Evolutionary conservation across 371 early-diverging fungal species (phyloP), one percentile per base, ranked within the genome.

Genomic region (Sporodiniella umbellata): DNA sequence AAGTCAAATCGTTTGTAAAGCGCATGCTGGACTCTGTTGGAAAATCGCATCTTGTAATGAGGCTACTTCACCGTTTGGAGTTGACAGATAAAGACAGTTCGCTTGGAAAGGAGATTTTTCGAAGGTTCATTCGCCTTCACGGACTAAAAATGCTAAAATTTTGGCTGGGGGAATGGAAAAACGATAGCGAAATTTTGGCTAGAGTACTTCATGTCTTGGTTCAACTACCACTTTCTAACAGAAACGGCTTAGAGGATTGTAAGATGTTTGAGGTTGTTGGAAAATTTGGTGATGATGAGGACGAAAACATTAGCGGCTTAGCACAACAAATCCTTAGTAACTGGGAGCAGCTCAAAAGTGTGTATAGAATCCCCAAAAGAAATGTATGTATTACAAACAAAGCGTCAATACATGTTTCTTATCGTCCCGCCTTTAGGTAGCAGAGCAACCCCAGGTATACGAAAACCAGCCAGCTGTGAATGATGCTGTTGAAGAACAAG

Each of bases 241-340:
- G 83, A 40, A 87, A 85, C 61, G 80, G 86, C 2, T 67, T 87
- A 10, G 88, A 85, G 39, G 88, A 87, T 47, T 70, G 75, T 17
- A 67, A 72, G 35, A 63, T 82, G 54, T 68, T 77, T 42, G 78
- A 77, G 24, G 62, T 78, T 18, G 64, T 80, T 21, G 65, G 62
- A 17, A 77, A 70, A 42, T 57, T 75, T 38, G 64, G 64, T 1
- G 58, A 70, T 8, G 55, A 69, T 24, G 63, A 67, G 12, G 75
- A 80, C 33, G 61, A 69, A 33, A 65, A 65, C 8, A 65, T 79
- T 6, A 64, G 61, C 23, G 56, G 45, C 12, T 49, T 72, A 51
- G 66, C 79, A 1, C 48, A 63, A 8, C 53, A 58, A 4, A 56
- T 82, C 15, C 23, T 82, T 12, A 66, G 64, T 4, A 60, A 69